These are phyloP conservation scores for Cladosporium sp. DNA, from an alignment of 2,329 filamentous ascomycete genomes.

Conservation along the genomic window DNA sequence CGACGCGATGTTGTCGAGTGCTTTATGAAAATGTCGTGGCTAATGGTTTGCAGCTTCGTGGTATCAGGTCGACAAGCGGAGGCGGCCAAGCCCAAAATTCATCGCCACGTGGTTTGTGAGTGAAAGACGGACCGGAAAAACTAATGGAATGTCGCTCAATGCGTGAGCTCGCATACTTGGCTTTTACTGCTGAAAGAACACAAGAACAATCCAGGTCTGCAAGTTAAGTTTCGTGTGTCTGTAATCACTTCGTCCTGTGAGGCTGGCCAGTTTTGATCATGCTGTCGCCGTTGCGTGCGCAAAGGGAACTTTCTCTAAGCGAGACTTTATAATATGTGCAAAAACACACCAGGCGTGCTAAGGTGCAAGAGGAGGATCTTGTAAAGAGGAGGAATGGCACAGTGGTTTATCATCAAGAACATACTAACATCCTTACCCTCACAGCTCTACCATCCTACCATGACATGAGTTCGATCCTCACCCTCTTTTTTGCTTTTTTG, in stretches of 20 bases:
- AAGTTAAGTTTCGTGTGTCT: not conserved
- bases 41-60: not conserved
- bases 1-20: not conserved
- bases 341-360: no score
- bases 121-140: not conserved
- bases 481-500: no score
- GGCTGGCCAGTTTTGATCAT: not conserved
- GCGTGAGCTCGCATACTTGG: not conserved
- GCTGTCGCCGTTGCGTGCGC: conserved; percentile 12
- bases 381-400: no score
- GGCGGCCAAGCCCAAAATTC: not conserved
- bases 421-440: no score
- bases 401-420: no score
- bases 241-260: not conserved
- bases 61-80: not conserved
- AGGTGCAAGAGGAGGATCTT: no score
- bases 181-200: not conserved
- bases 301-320: not conserved
- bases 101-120: not conserved
- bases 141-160: not conserved
- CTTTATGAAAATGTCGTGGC: not conserved
- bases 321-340: no score
- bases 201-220: not conserved
- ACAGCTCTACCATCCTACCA: no score
- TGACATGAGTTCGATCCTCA: no score